These are phyloP conservation scores for Lentinula aciculospora DNA, from an alignment of 768 basidiomycete genomes.

Conservation along the genomic window DNA sequence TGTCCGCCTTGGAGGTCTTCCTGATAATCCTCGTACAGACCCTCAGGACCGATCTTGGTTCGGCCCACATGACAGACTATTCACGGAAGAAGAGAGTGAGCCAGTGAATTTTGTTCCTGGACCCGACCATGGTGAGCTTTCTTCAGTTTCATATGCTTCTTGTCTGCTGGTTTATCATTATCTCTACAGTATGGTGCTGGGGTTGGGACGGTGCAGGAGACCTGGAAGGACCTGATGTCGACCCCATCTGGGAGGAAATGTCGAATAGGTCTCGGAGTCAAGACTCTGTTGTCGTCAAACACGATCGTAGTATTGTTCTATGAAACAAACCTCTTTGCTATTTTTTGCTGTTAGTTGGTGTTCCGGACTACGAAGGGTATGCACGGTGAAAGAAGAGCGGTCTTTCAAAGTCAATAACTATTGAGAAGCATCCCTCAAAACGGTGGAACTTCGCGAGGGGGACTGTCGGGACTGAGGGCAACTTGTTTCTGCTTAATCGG, in stretches of 20 bases:
- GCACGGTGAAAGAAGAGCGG: too few species aligned
- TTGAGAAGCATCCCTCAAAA: too few species aligned
- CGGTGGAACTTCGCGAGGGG: too few species aligned
- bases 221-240: slow-evolving; percentile 95
- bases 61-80: slow-evolving; percentile 93
- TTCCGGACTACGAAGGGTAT: too few species aligned
- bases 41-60: slow-evolving; percentile 99
- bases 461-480: too few species aligned
- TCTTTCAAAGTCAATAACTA: not conserved
- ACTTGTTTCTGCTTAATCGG: too few species aligned
- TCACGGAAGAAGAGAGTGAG: slow-evolving; percentile 82
- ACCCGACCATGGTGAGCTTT: slow-evolving; percentile 68
- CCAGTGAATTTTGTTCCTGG: slow-evolving; percentile 73
- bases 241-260: slow-evolving; percentile 94
- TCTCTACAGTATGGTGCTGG: slow-evolving; percentile 90
- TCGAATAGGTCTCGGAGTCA: slow-evolving; percentile 52
- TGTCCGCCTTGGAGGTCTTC: slow-evolving; percentile 89
- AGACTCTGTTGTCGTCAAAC: slow-evolving; percentile 65
- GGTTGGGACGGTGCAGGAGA: slow-evolving; percentile 99
- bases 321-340: not conserved
- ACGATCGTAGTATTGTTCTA: slow-evolving; percentile 44
- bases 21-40: slow-evolving; percentile 93
- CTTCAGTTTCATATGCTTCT: not conserved
- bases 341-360: too few species aligned
- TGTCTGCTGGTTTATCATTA: slow-evolving; percentile 2